Evolutionary conservation across 1,284 basidiomycete species (phyloP), one percentile per base, ranked within the genome.

Genomic region (Rhodofomes roseus): DNA sequence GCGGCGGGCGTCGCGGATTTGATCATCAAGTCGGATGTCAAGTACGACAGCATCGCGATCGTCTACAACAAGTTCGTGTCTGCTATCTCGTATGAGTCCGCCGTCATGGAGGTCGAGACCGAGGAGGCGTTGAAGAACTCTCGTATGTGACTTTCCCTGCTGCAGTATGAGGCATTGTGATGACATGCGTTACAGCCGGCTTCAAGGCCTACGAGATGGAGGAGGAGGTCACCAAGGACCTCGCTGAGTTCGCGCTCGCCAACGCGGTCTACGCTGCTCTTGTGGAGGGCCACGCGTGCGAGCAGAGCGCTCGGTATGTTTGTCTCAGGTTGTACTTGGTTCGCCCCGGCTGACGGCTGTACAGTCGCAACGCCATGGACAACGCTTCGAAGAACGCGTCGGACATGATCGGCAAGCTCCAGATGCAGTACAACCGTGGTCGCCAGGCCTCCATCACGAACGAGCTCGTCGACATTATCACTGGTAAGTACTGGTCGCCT

Each of bases 371-470:
- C 70, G 96, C 97, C 73, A 99, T 99, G 96, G 96, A 99, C 87
- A 99, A 96, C 73, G 97, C 96, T 56, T 96, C 96, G 66, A 99
- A 96, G 89, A 99, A 99, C 78, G 97, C 96, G 60, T 83, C 80
- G 56, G 94, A 95, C 76, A 96, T 96, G 94, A 96, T 96, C 70
- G 78, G 77, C 65, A 78, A 82, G 56, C 82, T 97, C 60, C 90
- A 92, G 74, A 92, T 96, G 87, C 84, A 96, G 77, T 96, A 96
- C 87, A 98, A 98, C 80, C 93, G 96, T 86, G 96, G 95, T 84
- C 95, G 96, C 76, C 96, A 99, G 83, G 96, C 96, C 66, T 89
- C 94, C 69, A 99, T 98, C 73, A 96, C 95, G 65, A 96, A 95
- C 81, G 94, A 96, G 79, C 80, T 96, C 68, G 92, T 96, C 70